Conservation (phyloP, 495 filamentous ascomycete species). For the Xylaria bambusicola region DNA sequence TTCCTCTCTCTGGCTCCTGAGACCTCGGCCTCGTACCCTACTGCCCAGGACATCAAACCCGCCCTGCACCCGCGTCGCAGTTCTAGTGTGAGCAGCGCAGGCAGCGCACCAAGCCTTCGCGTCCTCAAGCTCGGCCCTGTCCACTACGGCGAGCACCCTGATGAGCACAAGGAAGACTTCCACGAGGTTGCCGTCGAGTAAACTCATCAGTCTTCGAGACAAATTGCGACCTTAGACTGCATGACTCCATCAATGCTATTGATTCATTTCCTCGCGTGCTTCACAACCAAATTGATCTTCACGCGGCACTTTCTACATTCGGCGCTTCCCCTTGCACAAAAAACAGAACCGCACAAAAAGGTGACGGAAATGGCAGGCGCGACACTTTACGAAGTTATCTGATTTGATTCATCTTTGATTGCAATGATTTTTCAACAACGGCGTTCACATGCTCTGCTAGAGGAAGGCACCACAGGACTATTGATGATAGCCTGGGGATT, state of each 20-base stretch:
- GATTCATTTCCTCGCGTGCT: slow-evolving; percentile 1
- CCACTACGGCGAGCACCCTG: slow-evolving; percentile 51
- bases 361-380: not conserved
- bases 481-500: too few species aligned
- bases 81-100: slow-evolving; percentile 34
- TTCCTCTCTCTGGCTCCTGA: slow-evolving; percentile 50
- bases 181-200: slow-evolving; percentile 47
- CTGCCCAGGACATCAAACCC: slow-evolving; percentile 34
- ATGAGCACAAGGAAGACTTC: slow-evolving; percentile 46
- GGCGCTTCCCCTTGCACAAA: not conserved
- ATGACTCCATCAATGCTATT: not conserved
- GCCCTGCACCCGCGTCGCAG: slow-evolving; percentile 27
- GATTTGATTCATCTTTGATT: not conserved
- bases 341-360: not conserved
- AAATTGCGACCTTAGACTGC: too few species aligned
- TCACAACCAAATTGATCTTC: not conserved
- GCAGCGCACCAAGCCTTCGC: slow-evolving; percentile 30
- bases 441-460: slow-evolving; percentile 11
- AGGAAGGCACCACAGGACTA: not conserved
- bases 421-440: not conserved
- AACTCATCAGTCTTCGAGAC: slow-evolving; percentile 4
- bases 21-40: slow-evolving; percentile 47
- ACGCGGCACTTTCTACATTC: not conserved
- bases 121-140: slow-evolving; percentile 55
- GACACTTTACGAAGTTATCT: not conserved